Evolutionary conservation across 106 monocot species (phyloP).

Genomic region (Dendrobium catenatum): DNA sequence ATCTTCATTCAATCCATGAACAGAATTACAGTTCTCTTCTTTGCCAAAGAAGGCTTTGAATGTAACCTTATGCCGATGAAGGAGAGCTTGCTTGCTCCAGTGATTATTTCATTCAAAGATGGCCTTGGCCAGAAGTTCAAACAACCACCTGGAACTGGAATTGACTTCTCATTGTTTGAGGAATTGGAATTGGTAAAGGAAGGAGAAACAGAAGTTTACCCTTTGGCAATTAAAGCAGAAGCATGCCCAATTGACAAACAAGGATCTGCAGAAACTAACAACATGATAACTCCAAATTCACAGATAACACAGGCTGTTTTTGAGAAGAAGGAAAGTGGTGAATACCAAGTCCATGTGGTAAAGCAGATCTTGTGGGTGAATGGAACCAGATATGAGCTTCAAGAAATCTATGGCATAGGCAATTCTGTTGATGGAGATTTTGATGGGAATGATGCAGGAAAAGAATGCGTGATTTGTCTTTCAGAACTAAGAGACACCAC

Average conservation of each 20-base stretch:
- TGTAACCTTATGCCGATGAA: constrained; percentile 30
- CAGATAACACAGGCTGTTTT: constrained; percentile 63
- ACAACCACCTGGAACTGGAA: constrained; percentile 54
- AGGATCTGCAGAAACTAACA: background rate
- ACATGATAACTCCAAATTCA: constrained; percentile 17
- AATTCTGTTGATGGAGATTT: constrained; percentile 42
- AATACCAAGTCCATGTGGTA: constrained; percentile 32
- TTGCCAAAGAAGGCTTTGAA: constrained; percentile 58
- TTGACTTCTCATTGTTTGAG: constrained; percentile 48
- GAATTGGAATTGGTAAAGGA: constrained; percentile 32
- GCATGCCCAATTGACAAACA: constrained; percentile 18
- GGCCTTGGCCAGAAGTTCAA: constrained; percentile 58
- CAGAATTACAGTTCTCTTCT: constrained; percentile 65
- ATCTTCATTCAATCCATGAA: too few relatives aligned
- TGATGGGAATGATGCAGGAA: constrained; percentile 55
- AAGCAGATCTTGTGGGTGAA: constrained; percentile 67
- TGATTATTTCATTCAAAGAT: constrained; percentile 42
- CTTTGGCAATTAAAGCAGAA: constrained; percentile 54
- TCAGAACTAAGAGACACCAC: constrained; percentile 67
- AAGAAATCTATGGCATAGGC: constrained; percentile 68
- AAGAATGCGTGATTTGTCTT: constrained; percentile 73
- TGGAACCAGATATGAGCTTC: constrained; percentile 50
- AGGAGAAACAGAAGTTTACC: constrained; percentile 36
- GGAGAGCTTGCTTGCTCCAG: constrained; percentile 24
- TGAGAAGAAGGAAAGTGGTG: constrained; percentile 48